phyloP scores from a whole-genome alignment of 148 eudicot genomes.

The Cornus controversa region DNA sequence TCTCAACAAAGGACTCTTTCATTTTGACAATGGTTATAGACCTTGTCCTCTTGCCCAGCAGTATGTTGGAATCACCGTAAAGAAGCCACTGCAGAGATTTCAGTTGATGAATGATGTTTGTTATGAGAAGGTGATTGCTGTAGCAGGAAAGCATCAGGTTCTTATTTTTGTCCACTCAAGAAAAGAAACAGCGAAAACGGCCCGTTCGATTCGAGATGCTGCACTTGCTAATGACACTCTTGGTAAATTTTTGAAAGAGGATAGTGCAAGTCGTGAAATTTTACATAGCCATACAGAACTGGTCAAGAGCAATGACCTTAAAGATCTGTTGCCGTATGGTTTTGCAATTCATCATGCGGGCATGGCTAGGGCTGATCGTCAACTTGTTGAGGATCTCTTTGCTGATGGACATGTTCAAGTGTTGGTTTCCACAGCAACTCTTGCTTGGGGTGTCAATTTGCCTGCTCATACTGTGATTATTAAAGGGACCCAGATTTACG shows the following conservation, averaged over 20 bases:
- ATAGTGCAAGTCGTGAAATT: slow-evolving; percentile 65
- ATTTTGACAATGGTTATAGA: slow-evolving; percentile 67
- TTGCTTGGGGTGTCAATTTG: slow-evolving; percentile 71
- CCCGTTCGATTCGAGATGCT: slow-evolving; percentile 56
- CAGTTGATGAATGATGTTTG: slow-evolving; percentile 73
- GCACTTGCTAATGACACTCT: slow-evolving; percentile 65
- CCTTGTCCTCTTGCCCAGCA: slow-evolving; percentile 78
- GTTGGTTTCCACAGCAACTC: slow-evolving; percentile 64
- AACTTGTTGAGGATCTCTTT: slow-evolving; percentile 62
- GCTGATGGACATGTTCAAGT: slow-evolving; percentile 64
- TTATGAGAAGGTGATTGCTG: slow-evolving; percentile 60
- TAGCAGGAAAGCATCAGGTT: slow-evolving; percentile 66
- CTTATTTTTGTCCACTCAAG: slow-evolving; percentile 68
- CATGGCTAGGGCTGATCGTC: slow-evolving; percentile 65
- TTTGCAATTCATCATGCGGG: slow-evolving; percentile 73
- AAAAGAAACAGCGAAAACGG: slow-evolving; percentile 71
- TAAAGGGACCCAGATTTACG: slow-evolving; percentile 70
- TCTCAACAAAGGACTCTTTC: slow-evolving; percentile 47
- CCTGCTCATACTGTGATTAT: slow-evolving; percentile 72
- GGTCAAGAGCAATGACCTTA: slow-evolving; percentile 65
- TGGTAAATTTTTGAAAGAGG: slow-evolving; percentile 57
- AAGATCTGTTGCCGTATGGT: slow-evolving; percentile 62
- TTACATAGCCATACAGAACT: slow-evolving; percentile 50
- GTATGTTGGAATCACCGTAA: slow-evolving; percentile 62
- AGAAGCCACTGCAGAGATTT: slow-evolving; percentile 68